Evolutionary conservation across 441 rosid species (phyloP).

Genomic region (Codiaeum variegatum): DNA sequence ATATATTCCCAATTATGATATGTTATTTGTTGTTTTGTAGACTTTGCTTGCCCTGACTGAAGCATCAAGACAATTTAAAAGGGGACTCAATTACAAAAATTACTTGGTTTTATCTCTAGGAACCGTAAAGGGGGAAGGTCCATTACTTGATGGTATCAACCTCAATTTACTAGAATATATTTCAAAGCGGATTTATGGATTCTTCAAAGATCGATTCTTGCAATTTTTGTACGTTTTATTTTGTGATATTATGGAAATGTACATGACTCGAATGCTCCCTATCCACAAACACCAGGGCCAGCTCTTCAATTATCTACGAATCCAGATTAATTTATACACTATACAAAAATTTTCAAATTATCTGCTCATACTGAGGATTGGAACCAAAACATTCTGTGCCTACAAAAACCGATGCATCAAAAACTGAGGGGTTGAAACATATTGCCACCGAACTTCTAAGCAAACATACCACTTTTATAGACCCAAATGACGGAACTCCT

Average conservation of each 20-base stretch:
- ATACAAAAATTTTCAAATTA: too few relatives aligned
- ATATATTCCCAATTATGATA: too few relatives aligned
- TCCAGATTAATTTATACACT: neutral
- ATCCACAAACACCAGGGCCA: neutral
- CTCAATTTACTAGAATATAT: too few relatives aligned
- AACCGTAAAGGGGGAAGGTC: neutral
- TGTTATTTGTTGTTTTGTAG: neutral
- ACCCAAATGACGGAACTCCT: too few relatives aligned
- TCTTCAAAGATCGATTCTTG: neutral
- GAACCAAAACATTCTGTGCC: too few relatives aligned
- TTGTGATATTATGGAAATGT: neutral
- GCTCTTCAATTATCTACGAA: neutral
- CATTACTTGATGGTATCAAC: too few relatives aligned
- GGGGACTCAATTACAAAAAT: neutral
- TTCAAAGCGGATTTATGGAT: neutral
- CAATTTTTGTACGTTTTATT: neutral
- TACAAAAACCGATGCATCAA: too few relatives aligned
- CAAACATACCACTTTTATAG: too few relatives aligned
- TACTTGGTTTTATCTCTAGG: constrained; percentile 2
- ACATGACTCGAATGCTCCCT: neutral
- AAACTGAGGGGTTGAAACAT: too few relatives aligned
- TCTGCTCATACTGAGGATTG: too few relatives aligned
- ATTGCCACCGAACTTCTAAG: too few relatives aligned
- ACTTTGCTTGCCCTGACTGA: constrained; percentile 2
- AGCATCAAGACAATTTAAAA: neutral